These are phyloP conservation scores for Nadsonia starkeyi-henricii DNA, from an alignment of 1,139 yeast species.

Conservation along the genomic window DNA sequence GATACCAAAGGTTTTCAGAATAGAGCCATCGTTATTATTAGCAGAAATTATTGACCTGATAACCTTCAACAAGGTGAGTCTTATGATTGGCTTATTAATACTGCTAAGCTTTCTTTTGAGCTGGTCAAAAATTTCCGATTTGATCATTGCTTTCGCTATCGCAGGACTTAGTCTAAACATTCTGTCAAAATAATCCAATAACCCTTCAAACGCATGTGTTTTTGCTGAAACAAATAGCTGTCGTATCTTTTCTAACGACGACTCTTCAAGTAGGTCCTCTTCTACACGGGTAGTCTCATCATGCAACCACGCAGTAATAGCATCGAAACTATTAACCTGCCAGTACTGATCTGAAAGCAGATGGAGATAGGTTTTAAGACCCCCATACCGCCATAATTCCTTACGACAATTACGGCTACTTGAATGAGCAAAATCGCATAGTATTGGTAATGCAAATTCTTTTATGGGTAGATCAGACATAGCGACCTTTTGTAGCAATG, in stretches of 20 bases:
- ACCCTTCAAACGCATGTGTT: conserved; percentile 7
- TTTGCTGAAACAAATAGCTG: conserved; percentile 8
- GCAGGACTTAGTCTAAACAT: conserved; percentile 9
- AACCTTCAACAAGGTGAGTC: conserved; percentile 8
- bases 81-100: conserved; percentile 7
- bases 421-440: conserved; percentile 49
- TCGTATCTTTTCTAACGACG: conserved; percentile 8
- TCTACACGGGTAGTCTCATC: conserved; percentile 21
- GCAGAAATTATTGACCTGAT: conserved; percentile 6
- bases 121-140: conserved; percentile 3
- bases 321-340: conserved; percentile 57
- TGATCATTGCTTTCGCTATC: conserved; percentile 9
- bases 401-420: conserved; percentile 27
- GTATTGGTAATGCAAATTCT: conserved; percentile 47
- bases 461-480: conserved; percentile 37
- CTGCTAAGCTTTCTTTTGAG: conserved; percentile 7
- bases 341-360: conserved; percentile 48
- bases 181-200: conserved; percentile 9
- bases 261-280: conserved; percentile 8
- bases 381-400: conserved; percentile 28
- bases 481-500: conserved; percentile 35
- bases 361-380: conserved; percentile 34
- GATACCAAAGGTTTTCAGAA: conserved; percentile 8
- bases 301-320: conserved; percentile 30
- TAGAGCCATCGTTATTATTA: conserved; percentile 5